A percentile compares a stretch with the other conserved stretches of the same genome.
These are phyloP conservation scores for Fusarium torulosum DNA, from an alignment of 2,329 filamentous ascomycete species.

Conservation along the genomic window DNA sequence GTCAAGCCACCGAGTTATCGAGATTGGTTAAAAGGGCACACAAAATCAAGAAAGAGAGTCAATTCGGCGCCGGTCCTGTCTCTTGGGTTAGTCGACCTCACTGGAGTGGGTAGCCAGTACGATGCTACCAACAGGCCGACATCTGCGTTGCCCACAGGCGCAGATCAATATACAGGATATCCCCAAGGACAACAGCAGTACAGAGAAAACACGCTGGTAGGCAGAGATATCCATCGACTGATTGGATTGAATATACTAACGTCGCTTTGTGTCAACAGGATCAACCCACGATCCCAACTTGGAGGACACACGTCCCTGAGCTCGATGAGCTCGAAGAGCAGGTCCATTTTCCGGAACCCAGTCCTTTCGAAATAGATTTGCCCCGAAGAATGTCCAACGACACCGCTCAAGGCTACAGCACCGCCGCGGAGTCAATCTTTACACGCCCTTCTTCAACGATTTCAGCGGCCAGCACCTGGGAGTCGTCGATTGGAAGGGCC, in stretches of 20 bases:
- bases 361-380: constrained; percentile 10
- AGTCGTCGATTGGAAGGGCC: constrained; percentile 1
- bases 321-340: not conserved
- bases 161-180: not conserved
- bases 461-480: constrained; percentile 25
- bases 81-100: constrained; percentile 8
- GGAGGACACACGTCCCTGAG: not conserved
- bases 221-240: not conserved
- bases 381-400: constrained; percentile 6
- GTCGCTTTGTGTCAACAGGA: not conserved
- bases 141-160: not conserved
- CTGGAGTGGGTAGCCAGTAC: constrained; percentile 28
- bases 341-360: not conserved
- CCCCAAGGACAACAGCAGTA: not conserved
- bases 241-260: not conserved
- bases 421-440: constrained; percentile 20
- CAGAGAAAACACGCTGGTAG: not conserved
- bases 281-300: not conserved
- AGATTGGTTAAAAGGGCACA: not conserved
- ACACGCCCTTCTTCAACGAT: constrained; percentile 19
- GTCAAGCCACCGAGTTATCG: not conserved
- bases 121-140: not conserved
- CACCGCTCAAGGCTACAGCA: constrained; percentile 6
- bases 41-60: not conserved
- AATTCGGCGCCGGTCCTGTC: not conserved